Conservation (phyloP, 2,329 filamentous ascomycete species). For the Colletotrichum australisinense region DNA sequence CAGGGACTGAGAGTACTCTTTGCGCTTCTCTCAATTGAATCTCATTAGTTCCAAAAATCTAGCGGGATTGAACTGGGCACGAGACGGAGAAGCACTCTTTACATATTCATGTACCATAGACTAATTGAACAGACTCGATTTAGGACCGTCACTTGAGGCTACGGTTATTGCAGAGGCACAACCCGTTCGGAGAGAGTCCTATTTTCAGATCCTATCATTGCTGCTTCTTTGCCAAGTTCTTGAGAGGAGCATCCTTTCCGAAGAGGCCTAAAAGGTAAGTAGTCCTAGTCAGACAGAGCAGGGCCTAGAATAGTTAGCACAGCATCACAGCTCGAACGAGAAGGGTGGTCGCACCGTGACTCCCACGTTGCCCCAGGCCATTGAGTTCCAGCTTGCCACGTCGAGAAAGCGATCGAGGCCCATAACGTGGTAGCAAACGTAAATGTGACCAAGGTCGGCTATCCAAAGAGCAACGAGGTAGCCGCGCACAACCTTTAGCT, state of each 20-base stretch:
- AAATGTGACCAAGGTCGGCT: constrained; percentile 76
- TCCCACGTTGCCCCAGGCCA: constrained; percentile 80
- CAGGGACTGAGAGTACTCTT: neutral
- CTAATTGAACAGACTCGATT: neutral
- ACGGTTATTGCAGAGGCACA: neutral
- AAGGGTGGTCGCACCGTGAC: constrained; percentile 63
- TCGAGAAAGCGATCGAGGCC: constrained; percentile 65
- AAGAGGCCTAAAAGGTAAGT: constrained; percentile 47
- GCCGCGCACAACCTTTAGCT: constrained; percentile 73
- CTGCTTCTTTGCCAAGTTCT: constrained; percentile 33
- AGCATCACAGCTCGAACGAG: neutral
- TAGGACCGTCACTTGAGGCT: neutral
- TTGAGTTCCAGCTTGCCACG: constrained; percentile 71
- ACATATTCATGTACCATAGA: neutral
- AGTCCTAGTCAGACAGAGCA: constrained; percentile 46
- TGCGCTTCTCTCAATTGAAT: neutral
- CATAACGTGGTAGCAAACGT: constrained; percentile 66
- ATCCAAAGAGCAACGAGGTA: constrained; percentile 75
- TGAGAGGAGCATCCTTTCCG: constrained; percentile 37
- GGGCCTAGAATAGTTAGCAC: constrained; percentile 36
- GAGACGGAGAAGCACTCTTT: neutral
- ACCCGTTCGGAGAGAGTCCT: neutral
- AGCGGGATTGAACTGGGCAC: no score
- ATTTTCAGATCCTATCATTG: neutral
- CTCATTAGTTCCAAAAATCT: neutral